A percentile compares a stretch with the other conserved stretches of the same genome.
Evolutionary conservation across 2,329 filamentous ascomycete genomes (phyloP).

Genomic region (Cercospora canescens): DNA sequence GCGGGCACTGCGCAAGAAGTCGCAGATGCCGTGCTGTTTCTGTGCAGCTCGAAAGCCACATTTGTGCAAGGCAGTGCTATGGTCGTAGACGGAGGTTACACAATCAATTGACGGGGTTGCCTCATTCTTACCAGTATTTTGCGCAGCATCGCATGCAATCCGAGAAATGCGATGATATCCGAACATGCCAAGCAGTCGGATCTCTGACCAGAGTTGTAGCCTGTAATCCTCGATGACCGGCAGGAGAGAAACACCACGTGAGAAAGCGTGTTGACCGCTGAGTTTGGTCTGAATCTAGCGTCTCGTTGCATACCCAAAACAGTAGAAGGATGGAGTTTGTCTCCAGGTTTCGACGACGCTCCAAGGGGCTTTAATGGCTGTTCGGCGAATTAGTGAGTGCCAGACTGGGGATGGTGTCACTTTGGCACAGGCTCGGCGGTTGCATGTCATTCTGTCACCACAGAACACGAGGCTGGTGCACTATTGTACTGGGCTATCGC

Average conservation of each 20-base stretch:
- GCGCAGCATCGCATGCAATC: background rate
- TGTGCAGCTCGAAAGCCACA: constrained; percentile 47
- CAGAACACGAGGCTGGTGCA: background rate
- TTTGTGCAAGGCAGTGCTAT: constrained; percentile 49
- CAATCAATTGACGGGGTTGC: constrained; percentile 39
- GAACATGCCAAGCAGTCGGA: background rate
- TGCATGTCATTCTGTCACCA: background rate
- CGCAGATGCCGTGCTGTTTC: constrained; percentile 49
- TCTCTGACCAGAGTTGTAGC: background rate
- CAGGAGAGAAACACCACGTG: background rate
- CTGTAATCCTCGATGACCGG: background rate
- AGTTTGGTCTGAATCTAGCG: background rate
- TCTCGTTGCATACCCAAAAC: background rate
- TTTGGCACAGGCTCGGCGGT: background rate
- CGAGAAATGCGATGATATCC: background rate
- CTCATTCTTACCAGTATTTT: background rate
- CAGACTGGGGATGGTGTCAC: background rate
- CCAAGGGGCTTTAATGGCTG: background rate
- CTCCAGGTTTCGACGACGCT: constrained; percentile 1
- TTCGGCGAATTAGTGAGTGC: background rate
- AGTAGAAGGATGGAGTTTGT: background rate
- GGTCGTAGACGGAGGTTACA: constrained; percentile 50
- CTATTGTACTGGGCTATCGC: background rate
- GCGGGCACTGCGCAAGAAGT: constrained; percentile 49
- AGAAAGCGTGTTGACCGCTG: background rate